A percentile compares a stretch with the other conserved stretches of the same genome.
Conservation (phyloP, 2,329 filamentous ascomycete species). For the Plectosphaerella sp. region DNA sequence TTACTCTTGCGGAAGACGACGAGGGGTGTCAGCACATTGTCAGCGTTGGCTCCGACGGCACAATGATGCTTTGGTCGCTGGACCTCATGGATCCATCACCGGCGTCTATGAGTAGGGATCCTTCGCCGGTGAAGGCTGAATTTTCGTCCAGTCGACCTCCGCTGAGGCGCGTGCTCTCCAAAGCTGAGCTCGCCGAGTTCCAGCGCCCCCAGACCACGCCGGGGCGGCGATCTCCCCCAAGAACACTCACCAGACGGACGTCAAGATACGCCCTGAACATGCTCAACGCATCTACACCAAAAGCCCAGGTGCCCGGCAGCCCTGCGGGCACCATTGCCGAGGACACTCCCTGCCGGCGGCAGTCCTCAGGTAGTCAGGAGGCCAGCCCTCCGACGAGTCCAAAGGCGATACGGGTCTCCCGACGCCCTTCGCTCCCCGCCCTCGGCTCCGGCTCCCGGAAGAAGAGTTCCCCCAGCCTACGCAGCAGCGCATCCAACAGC, state of each 20-base stretch:
- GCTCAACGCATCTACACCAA: slow-evolving; percentile 28
- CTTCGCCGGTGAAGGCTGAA: slow-evolving; percentile 48
- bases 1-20: slow-evolving; percentile 63
- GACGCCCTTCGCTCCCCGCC: slow-evolving; percentile 51
- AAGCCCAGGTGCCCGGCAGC: slow-evolving; percentile 31
- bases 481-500: slow-evolving; percentile 12
- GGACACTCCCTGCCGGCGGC: slow-evolving; percentile 42
- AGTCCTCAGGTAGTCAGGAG: slow-evolving; percentile 37
- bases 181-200: slow-evolving; percentile 81
- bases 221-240: slow-evolving; percentile 51
- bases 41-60: slow-evolving; percentile 74
- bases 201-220: slow-evolving; percentile 44
- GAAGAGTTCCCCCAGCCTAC: slow-evolving; percentile 44
- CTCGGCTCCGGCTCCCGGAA: slow-evolving; percentile 41
- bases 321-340: slow-evolving; percentile 37
- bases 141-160: slow-evolving; percentile 61
- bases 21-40: slow-evolving; percentile 57
- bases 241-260: slow-evolving; percentile 48
- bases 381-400: slow-evolving; percentile 48
- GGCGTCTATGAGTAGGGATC: slow-evolving; percentile 41
- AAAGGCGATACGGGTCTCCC: slow-evolving; percentile 34
- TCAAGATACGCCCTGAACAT: slow-evolving; percentile 44
- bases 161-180: slow-evolving; percentile 79
- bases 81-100: slow-evolving; percentile 42
- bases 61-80: slow-evolving; percentile 74